Percentiles rank a stretch among this genome's conserved stretches.
These are phyloP conservation scores for Alternaria longipes DNA, from an alignment of 2,329 filamentous ascomycete species.

Conservation along the genomic window DNA sequence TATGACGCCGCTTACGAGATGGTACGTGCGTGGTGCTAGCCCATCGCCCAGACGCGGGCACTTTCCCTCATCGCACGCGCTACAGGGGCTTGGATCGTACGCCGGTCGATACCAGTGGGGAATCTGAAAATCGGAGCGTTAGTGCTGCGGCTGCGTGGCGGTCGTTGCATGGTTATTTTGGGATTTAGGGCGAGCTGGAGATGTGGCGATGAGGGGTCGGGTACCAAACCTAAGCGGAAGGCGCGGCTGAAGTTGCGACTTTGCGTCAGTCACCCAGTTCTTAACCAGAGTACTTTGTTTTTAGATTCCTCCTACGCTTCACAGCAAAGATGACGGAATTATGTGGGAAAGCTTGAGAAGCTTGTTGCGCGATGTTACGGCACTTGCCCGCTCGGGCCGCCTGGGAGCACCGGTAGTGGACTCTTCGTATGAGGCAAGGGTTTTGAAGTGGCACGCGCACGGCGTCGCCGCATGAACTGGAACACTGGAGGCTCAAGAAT, in stretches of 20 bases:
- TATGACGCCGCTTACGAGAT: slow-evolving; percentile 11
- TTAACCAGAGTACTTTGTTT: background rate
- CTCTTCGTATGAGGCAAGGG: background rate
- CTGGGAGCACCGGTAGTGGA: background rate
- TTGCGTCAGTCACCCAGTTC: background rate
- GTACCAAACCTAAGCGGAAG: background rate
- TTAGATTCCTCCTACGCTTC: background rate
- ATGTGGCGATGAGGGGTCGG: background rate
- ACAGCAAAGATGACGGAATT: background rate
- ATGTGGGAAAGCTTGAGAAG: background rate
- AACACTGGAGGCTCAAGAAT: background rate
- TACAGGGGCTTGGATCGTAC: background rate
- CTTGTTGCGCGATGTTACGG: background rate
- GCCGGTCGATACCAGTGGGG: background rate
- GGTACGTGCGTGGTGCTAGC: slow-evolving; percentile 15
- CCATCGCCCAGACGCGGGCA: slow-evolving; percentile 4
- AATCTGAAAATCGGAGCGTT: background rate
- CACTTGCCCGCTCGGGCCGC: background rate
- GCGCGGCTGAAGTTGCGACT: background rate
- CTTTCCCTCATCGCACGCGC: slow-evolving; percentile 1
- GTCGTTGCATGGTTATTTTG: slow-evolving; percentile 8
- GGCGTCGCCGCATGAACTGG: background rate
- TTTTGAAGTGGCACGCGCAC: background rate
- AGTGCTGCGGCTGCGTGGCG: background rate
- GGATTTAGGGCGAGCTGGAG: slow-evolving; percentile 6